These are phyloP conservation scores for Globisporangium emineosum DNA, from an alignment of 352 stramenopile species.

Conservation along the genomic window DNA sequence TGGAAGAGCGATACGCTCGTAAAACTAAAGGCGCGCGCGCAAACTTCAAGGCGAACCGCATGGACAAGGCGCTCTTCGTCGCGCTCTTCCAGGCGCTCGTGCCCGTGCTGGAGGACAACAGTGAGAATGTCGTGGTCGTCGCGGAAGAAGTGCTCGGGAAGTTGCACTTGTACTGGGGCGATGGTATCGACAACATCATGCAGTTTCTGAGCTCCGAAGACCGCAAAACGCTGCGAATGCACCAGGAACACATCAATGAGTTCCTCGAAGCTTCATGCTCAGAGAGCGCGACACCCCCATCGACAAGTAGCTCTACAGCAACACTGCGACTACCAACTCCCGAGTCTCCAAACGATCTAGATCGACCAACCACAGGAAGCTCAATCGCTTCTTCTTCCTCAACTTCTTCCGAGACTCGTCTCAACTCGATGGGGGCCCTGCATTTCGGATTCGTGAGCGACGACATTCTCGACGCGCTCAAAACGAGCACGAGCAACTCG, in stretches of 20 bases:
- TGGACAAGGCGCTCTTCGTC: constrained; percentile 53
- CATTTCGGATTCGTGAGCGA: constrained; percentile 47
- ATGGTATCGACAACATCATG: constrained; percentile 39
- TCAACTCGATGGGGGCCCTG: constrained; percentile 12
- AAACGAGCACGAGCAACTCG: constrained; percentile 40
- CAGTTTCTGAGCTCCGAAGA: constrained; percentile 66
- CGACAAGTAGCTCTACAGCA: neutral
- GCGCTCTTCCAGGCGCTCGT: constrained; percentile 57
- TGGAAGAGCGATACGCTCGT: constrained; percentile 50
- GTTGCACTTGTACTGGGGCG: constrained; percentile 55
- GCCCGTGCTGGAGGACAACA: constrained; percentile 50
- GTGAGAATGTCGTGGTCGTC: constrained; percentile 58
- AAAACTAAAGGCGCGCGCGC: constrained; percentile 12
- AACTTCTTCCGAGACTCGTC: neutral
- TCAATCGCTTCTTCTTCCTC: neutral
- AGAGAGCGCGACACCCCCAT: neutral
- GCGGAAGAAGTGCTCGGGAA: constrained; percentile 65
- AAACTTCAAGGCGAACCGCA: constrained; percentile 19
- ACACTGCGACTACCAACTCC: neutral
- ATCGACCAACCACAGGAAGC: neutral
- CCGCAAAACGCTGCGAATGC: constrained; percentile 43
- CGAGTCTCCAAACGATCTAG: neutral
- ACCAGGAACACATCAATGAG: constrained; percentile 45
- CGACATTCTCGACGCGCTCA: constrained; percentile 36
- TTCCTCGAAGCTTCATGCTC: constrained; percentile 31